A percentile compares a stretch with the other conserved stretches of the same genome.
phyloP scores from a whole-genome alignment of 192 early-diverging fungal species.

The Coemansia sp. region DNA sequence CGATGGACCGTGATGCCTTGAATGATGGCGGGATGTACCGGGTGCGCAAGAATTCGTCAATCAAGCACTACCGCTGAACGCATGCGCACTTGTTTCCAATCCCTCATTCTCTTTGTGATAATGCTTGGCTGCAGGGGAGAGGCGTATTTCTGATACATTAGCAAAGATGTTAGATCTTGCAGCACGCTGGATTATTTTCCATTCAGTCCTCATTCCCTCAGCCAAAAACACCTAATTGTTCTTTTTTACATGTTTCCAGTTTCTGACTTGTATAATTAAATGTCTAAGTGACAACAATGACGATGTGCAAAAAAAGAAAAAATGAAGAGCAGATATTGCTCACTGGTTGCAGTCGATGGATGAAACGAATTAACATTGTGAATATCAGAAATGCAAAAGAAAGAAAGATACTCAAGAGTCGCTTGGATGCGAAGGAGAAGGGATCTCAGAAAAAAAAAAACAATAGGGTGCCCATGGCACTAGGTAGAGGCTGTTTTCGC shows the following conservation, averaged over 20 bases:
- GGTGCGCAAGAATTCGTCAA: conserved; percentile 42
- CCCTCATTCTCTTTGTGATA: neutral
- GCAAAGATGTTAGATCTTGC: neutral
- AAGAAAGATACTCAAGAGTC: neutral
- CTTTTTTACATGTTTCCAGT: neutral
- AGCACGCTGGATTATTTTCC: neutral
- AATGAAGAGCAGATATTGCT: neutral
- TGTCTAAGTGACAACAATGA: neutral
- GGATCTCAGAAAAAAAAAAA: too few relatives aligned
- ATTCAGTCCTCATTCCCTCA: neutral
- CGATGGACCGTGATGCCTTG: conserved; percentile 23
- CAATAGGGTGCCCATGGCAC: neutral
- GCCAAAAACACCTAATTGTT: neutral
- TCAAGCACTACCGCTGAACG: conserved; percentile 29
- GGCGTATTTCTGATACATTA: neutral
- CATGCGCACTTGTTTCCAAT: neutral
- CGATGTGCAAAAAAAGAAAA: neutral
- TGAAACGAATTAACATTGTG: conserved; percentile 1
- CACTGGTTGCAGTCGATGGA: neutral
- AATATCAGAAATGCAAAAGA: neutral
- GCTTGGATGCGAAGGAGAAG: too few relatives aligned
- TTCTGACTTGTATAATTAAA: conserved; percentile 3
- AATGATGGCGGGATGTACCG: conserved; percentile 24
- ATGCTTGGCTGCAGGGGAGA: neutral
- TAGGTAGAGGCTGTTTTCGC: neutral